A percentile compares a stretch with the other conserved stretches of the same genome.
phyloP scores from a whole-genome alignment of 2,329 filamentous ascomycete genomes.

The Furcasterigmium sp. region DNA sequence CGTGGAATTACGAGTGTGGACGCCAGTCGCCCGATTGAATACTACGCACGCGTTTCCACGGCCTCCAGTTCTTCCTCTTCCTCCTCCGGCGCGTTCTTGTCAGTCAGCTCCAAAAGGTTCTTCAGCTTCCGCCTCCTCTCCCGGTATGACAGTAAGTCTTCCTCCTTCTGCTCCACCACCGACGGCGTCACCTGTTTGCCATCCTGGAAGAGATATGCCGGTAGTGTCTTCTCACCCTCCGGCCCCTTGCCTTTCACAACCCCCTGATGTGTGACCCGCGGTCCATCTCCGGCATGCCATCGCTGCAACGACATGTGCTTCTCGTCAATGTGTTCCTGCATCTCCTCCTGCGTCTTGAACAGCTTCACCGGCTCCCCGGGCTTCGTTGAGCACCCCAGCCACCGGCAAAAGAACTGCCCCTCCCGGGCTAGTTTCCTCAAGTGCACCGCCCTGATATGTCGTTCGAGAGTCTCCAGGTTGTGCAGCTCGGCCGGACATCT shows the following conservation, averaged over 20 bases:
- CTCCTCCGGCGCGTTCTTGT: constrained; percentile 39
- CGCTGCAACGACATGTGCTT: constrained; percentile 46
- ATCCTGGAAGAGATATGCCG: constrained; percentile 42
- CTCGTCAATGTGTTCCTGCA: constrained; percentile 47
- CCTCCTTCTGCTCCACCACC: constrained; percentile 43
- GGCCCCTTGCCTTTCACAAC: too few species aligned
- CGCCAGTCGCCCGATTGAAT: too few species aligned
- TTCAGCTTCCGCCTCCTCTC: constrained; percentile 38
- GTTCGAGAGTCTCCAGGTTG: constrained; percentile 53
- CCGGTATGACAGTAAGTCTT: constrained; percentile 39
- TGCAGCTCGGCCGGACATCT: constrained; percentile 56
- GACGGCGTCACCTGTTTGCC: constrained; percentile 56
- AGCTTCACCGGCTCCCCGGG: background rate
- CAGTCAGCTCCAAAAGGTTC: constrained; percentile 33
- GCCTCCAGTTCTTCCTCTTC: constrained; percentile 26
- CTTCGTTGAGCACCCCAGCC: constrained; percentile 32
- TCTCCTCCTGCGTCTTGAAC: constrained; percentile 18
- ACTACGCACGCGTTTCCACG: too few species aligned
- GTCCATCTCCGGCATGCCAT: constrained; percentile 58
- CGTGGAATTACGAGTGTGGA: too few species aligned
- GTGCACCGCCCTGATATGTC: constrained; percentile 49
- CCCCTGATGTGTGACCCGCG: constrained; percentile 14
- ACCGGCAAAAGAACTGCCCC: constrained; percentile 23
- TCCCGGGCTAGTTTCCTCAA: constrained; percentile 13
- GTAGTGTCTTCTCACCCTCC: constrained; percentile 23